Evolutionary conservation across 495 filamentous ascomycete genomes (phyloP).

Genomic region (Lasiosphaeris hirsuta): DNA sequence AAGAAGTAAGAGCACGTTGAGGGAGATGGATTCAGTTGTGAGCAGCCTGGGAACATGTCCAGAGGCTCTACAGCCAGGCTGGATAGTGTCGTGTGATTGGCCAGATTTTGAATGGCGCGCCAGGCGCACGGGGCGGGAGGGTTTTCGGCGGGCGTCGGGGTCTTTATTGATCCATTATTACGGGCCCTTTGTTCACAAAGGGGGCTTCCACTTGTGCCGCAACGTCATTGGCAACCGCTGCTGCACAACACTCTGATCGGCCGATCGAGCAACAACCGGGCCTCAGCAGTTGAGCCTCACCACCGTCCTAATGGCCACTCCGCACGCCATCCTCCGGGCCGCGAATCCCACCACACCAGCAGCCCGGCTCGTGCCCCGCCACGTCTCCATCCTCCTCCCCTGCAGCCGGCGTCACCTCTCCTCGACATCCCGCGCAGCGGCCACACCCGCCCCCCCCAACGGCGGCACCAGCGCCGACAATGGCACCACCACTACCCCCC

Average conservation of each 20-base stretch:
- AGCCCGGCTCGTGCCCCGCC: neutral
- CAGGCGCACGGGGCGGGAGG: neutral
- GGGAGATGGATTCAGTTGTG: too few species aligned
- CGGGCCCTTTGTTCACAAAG: neutral
- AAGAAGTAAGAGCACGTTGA: too few species aligned
- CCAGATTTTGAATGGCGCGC: neutral
- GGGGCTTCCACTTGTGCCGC: neutral
- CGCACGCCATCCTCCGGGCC: slow-evolving; percentile 2
- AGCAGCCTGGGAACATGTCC: too few species aligned
- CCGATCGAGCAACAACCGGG: neutral
- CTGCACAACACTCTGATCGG: neutral
- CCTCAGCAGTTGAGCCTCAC: neutral
- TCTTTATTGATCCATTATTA: neutral
- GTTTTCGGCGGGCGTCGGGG: neutral
- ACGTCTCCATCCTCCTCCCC: neutral
- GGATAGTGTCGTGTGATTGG: neutral
- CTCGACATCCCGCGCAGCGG: neutral
- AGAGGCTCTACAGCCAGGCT: too few species aligned
- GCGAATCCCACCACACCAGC: neutral
- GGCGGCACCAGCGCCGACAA: slow-evolving; percentile 8
- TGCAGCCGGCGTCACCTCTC: slow-evolving; percentile 5
- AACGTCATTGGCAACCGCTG: neutral
- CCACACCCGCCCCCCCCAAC: neutral
- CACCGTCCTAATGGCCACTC: neutral
- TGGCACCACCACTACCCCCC: neutral